Conservation (phyloP, 495 filamentous ascomycete genomes). For the Penicillium subrubescens region DNA sequence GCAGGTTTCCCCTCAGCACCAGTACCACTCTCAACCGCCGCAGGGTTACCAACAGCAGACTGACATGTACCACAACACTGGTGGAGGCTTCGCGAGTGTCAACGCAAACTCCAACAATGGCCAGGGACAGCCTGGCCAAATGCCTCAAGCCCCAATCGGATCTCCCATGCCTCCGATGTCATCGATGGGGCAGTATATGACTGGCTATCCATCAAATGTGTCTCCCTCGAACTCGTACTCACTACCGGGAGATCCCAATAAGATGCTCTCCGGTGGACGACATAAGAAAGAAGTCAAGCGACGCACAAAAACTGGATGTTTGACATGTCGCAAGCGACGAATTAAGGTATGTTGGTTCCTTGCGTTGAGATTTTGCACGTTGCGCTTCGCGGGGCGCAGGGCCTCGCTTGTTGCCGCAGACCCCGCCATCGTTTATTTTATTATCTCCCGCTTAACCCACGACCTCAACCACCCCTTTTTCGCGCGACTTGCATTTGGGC, state of each 20-base stretch:
- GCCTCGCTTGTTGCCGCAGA: slow-evolving; percentile 51
- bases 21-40: slow-evolving; percentile 35
- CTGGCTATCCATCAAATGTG: slow-evolving; percentile 42
- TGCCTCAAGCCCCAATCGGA: slow-evolving; percentile 49
- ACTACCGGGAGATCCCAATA: slow-evolving; percentile 47
- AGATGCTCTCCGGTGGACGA: slow-evolving; percentile 75
- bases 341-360: slow-evolving; percentile 82
- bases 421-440: slow-evolving; percentile 45
- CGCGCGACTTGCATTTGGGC: slow-evolving; percentile 14
- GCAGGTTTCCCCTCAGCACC: slow-evolving; percentile 27
- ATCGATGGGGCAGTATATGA: slow-evolving; percentile 49
- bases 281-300: slow-evolving; percentile 99
- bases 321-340: slow-evolving; percentile 94
- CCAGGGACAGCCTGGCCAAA: slow-evolving; percentile 40
- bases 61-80: slow-evolving; percentile 42
- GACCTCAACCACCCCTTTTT: slow-evolving; percentile 20
- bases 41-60: slow-evolving; percentile 38
- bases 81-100: slow-evolving; percentile 27
- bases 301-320: slow-evolving; percentile 94
- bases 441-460: slow-evolving; percentile 27
- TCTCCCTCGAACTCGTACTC: slow-evolving; percentile 42
- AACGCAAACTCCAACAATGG: slow-evolving; percentile 26
- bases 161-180: slow-evolving; percentile 50
- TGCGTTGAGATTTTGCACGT: slow-evolving; percentile 36
- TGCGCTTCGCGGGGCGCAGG: slow-evolving; percentile 40